Evolutionary conservation across 805 yeast genomes (phyloP).

Genomic region (Kodamaea neixiangensis): DNA sequence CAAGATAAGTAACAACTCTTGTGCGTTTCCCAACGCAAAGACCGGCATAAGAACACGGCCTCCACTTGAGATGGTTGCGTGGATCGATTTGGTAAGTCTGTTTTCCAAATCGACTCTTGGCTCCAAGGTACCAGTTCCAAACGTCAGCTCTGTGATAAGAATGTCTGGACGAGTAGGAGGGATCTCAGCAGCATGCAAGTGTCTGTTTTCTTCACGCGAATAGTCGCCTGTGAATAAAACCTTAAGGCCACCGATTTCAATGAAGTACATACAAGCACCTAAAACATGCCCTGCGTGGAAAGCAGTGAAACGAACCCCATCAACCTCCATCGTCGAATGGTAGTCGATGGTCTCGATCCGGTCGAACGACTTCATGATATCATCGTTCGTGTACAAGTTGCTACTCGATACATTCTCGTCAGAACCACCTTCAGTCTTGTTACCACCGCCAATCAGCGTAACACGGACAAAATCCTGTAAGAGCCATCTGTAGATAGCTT

Average conservation of each 20-base stretch:
- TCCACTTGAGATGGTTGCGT: conserved; percentile 79
- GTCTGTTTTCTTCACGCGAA: conserved; percentile 94
- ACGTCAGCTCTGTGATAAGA: conserved; percentile 91
- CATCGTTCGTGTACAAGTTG: conserved; percentile 85
- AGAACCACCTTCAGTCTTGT: conserved; percentile 24
- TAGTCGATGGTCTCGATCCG: conserved; percentile 91
- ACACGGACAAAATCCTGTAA: conserved; percentile 92
- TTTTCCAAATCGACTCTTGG: conserved; percentile 85
- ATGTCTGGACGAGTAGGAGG: conserved; percentile 88
- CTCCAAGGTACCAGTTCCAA: conserved; percentile 96
- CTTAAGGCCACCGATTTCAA: conserved; percentile 91
- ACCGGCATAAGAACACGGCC: conserved; percentile 93
- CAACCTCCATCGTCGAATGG: conserved; percentile 92
- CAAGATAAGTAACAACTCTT: conserved; percentile 82
- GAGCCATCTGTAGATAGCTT: conserved; percentile 96
- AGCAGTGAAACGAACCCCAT: conserved; percentile 94
- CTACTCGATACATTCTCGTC: conserved; percentile 27
- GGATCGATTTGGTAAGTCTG: conserved; percentile 77
- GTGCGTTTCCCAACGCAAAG: conserved; percentile 96
- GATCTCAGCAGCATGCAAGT: conserved; percentile 90
- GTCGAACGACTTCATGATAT: conserved; percentile 82
- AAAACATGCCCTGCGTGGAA: conserved; percentile 99
- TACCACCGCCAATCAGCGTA: conserved; percentile 59
- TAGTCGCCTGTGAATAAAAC: conserved; percentile 94
- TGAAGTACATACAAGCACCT: conserved; percentile 97